These are phyloP conservation scores for Plasmodium vivax DNA, from an alignment of 169 alveolate genomes.

Conservation along the genomic window DNA sequence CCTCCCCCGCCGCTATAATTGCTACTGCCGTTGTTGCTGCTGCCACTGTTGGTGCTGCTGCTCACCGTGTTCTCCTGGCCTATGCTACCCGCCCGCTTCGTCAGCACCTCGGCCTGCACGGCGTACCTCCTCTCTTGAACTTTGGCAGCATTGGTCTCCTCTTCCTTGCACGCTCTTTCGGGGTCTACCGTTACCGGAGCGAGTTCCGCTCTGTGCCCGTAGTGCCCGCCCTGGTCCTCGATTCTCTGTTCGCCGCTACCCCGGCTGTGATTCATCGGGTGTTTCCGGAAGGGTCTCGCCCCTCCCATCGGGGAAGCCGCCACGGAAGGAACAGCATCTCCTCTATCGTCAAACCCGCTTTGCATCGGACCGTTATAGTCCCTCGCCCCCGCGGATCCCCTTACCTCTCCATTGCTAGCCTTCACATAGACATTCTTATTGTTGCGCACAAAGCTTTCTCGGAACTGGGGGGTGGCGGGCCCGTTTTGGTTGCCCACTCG, in stretches of 20 bases:
- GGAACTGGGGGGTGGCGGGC: neutral
- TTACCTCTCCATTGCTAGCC: neutral
- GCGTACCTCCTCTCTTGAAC: neutral
- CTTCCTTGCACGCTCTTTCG: neutral
- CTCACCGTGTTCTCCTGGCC: neutral
- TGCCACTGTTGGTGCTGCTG: constrained; percentile 4
- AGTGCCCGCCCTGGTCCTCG: neutral
- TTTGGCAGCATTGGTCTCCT: neutral
- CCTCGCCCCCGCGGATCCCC: neutral
- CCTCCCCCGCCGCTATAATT: neutral
- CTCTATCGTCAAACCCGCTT: neutral
- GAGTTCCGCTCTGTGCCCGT: neutral
- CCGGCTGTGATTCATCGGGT: neutral
- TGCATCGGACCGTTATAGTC: neutral
- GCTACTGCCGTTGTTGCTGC: constrained; percentile 2
- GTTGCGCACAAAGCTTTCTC: neutral
- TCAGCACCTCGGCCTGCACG: neutral
- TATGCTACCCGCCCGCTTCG: neutral
- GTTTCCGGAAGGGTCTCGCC: neutral
- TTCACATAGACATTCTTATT: neutral
- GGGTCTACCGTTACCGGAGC: neutral
- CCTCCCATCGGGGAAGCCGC: neutral
- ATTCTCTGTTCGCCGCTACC: neutral
- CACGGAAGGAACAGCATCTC: neutral
- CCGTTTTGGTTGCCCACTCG: neutral